Percentiles rank a stretch among this genome's conserved stretches.
These are phyloP conservation scores for Zygosaccharomyces kombuchaensis DNA, from an alignment of 805 yeast genomes.

Conservation along the genomic window DNA sequence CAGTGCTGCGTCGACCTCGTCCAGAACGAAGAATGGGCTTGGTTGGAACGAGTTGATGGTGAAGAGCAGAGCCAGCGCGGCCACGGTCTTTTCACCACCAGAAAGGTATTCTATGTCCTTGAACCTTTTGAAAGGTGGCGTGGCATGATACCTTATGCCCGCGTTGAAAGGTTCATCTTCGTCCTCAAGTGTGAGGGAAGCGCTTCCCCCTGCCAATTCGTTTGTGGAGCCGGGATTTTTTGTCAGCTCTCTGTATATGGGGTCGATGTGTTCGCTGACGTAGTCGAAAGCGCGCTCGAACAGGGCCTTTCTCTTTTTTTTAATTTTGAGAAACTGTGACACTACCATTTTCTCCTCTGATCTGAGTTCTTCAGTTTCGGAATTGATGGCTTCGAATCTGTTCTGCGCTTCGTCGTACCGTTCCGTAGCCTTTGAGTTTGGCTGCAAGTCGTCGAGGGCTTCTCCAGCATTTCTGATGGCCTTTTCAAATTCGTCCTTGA, in stretches of 20 bases:
- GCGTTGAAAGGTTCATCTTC: conserved; percentile 83
- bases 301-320: conserved; percentile 50
- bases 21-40: conserved; percentile 91
- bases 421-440: conserved; percentile 78
- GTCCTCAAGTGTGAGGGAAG: conserved; percentile 78
- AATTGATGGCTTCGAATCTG: conserved; percentile 55
- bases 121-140: conserved; percentile 94
- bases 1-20: conserved; percentile 97
- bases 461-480: conserved; percentile 38
- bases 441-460: conserved; percentile 46
- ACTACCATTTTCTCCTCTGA: conserved; percentile 52
- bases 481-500: conserved; percentile 36
- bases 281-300: conserved; percentile 76
- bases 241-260: conserved; percentile 81
- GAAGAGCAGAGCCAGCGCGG: conserved; percentile 88
- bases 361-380: conserved; percentile 60
- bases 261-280: conserved; percentile 66
- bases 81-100: conserved; percentile 96
- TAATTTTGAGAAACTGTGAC: conserved; percentile 55
- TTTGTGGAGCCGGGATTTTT: conserved; percentile 47
- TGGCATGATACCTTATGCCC: conserved; percentile 87
- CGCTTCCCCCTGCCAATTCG: conserved; percentile 88
- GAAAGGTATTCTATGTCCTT: conserved; percentile 88
- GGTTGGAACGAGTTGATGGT: conserved; percentile 89
- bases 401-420: conserved; percentile 65